Base-by-base conservation (phyloP, 208 protist species). In the Wallacemonas collosoma region DNA sequence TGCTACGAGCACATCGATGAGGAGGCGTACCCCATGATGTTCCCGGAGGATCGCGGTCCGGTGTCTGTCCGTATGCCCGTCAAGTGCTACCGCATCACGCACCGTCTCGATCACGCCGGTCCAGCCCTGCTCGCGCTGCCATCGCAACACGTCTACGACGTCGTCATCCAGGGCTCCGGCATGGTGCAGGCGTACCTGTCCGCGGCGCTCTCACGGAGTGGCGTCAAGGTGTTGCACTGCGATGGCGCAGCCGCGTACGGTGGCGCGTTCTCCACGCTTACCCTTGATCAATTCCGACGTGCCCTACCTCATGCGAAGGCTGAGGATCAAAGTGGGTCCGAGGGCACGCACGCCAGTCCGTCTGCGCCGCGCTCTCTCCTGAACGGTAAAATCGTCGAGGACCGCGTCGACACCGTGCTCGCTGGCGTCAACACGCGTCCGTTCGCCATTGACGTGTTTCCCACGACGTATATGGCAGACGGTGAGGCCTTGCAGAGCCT, bases 91-190 rank as follows among this genome's bases (percentile, higher is more conserved):
- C 85, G 81, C 44, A 87, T 96, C 64, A 74, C 67, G 2, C 89
- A 83, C 55, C 71, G 74, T 63, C 83, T 87, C 70, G 87, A 93
- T 71, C 71, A 43, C 1, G 87, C 85, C 0, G 87, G 87, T 9
- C 67, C 70, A 40, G 75, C 82, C 3, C 63, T 95, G 39, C 80
- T 86, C 64, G 51, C 73, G 45, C 45, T 61, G 26, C 47, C 57
- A 8, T 58, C 38, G 39, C 60, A 66, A 36, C 39, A 68, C 43
- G 38, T 11, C 35, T 94, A 84, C 47, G 96, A 98, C 66, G 83
- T 93, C 9, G 88, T 97, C 15, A 80, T 98, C 15, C 82, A 94
- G 45, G 95, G 95, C 7, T 97, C 97, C 0, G 93, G 97, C 3
- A 64, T 97, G 51, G 81, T 84, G 65, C 85, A 97, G 76, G 83